phyloP scores from a whole-genome alignment of 1,284 basidiomycete genomes.

The Cystobasidium pallidum region DNA sequence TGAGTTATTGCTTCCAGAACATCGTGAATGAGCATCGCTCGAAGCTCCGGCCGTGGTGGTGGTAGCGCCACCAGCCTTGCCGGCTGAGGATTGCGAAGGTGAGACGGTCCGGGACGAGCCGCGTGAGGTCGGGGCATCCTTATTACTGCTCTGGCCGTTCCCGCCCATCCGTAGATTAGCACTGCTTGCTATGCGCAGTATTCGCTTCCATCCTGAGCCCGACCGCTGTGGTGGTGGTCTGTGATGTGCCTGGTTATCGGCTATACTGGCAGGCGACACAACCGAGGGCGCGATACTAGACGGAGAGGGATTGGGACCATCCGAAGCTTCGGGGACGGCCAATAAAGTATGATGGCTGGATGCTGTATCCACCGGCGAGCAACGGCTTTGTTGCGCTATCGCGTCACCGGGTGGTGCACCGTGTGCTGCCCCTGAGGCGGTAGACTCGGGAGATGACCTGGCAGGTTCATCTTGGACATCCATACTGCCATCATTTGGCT shows the following conservation, averaged over 20 bases:
- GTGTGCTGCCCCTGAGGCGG: neutral
- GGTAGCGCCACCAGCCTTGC: neutral
- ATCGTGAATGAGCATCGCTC: neutral
- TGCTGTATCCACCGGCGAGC: neutral
- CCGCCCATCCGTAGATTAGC: neutral
- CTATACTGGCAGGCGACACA: neutral
- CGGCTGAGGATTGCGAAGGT: neutral
- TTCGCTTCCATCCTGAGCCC: conserved; percentile 23
- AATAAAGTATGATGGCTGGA: neutral
- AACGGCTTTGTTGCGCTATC: neutral
- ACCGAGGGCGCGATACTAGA: neutral
- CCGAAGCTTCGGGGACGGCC: neutral
- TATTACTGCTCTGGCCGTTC: neutral
- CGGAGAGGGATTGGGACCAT: neutral
- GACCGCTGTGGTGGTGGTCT: conserved; percentile 14
- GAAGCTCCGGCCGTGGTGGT: neutral
- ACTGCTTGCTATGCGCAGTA: conserved; percentile 16
- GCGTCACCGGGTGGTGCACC: neutral
- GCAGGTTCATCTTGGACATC: neutral
- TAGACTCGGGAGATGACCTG: neutral
- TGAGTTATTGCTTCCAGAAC: neutral
- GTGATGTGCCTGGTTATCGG: neutral
- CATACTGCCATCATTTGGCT: neutral
- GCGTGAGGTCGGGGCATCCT: neutral
- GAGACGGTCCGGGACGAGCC: neutral